These are phyloP conservation scores for Phylloporus sp. DNA, from an alignment of 1,284 basidiomycete genomes.

Conservation along the genomic window DNA sequence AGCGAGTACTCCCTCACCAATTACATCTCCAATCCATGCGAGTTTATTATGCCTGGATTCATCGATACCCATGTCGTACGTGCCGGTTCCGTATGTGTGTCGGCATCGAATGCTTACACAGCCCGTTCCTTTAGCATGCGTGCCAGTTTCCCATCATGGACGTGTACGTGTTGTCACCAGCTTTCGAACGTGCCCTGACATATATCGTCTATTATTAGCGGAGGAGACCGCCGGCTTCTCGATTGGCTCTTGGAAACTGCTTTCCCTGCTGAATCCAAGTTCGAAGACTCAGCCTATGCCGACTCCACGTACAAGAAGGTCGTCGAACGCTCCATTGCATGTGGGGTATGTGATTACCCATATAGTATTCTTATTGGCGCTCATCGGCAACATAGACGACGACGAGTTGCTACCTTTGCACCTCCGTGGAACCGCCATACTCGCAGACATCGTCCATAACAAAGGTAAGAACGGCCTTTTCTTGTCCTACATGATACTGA, in stretches of 20 bases:
- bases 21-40: slow-evolving; percentile 54
- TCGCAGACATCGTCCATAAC: slow-evolving; percentile 76
- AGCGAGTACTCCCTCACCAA: slow-evolving; percentile 24
- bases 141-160: slow-evolving; percentile 89
- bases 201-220: slow-evolving; percentile 44
- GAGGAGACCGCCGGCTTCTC: slow-evolving; percentile 79
- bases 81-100: slow-evolving; percentile 7
- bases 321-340: slow-evolving; percentile 75
- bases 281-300: slow-evolving; percentile 73
- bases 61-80: slow-evolving; percentile 88
- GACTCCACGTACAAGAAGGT: slow-evolving; percentile 69
- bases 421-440: slow-evolving; percentile 73
- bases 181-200: slow-evolving; percentile 4
- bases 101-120: not conserved
- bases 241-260: slow-evolving; percentile 88
- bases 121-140: slow-evolving; percentile 68
- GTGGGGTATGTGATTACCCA: slow-evolving; percentile 59
- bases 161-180: slow-evolving; percentile 49
- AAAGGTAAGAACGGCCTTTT: slow-evolving; percentile 49
- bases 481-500: not conserved
- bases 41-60: slow-evolving; percentile 88
- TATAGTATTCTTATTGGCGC: not conserved
- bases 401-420: slow-evolving; percentile 94
- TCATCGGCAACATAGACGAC: slow-evolving; percentile 68
- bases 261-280: slow-evolving; percentile 86